Evolutionary conservation across 805 yeast species (phyloP).

Genomic region (Yarrowia sp.): DNA sequence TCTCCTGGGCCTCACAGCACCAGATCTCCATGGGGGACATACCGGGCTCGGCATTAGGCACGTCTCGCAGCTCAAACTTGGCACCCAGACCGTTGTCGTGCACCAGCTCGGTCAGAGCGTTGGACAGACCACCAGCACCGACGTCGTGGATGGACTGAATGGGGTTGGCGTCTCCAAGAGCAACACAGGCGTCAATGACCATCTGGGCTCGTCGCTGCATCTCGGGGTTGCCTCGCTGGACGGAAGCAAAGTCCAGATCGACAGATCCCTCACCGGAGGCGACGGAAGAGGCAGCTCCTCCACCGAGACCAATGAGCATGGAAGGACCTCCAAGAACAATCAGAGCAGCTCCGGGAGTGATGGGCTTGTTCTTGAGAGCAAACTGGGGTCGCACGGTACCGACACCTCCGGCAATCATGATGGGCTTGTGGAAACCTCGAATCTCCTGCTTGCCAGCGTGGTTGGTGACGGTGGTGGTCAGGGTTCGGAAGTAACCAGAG

Average conservation of each 20-base stretch:
- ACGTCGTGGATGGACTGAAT: constrained; percentile 97
- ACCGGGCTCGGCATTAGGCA: constrained; percentile 91
- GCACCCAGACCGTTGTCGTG: constrained; percentile 98
- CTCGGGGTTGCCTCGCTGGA: constrained; percentile 99
- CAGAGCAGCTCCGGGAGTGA: constrained; percentile 89
- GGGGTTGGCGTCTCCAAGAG: constrained; percentile 77
- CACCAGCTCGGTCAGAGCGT: constrained; percentile 96
- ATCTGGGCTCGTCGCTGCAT: constrained; percentile 99
- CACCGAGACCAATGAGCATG: constrained; percentile 98
- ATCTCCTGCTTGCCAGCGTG: constrained; percentile 69
- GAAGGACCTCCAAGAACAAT: constrained; percentile 97
- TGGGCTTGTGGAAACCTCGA: constrained; percentile 98
- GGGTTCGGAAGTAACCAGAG: constrained; percentile 94
- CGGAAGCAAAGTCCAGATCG: constrained; percentile 96
- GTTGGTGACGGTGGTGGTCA: constrained; percentile 78
- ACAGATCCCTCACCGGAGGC: constrained; percentile 98
- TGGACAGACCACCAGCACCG: constrained; percentile 98
- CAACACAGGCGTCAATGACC: constrained; percentile 92
- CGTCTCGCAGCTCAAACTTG: constrained; percentile 84
- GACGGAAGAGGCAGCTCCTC: constrained; percentile 98
- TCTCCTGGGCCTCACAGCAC: constrained; percentile 99
- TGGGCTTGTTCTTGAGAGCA: constrained; percentile 83
- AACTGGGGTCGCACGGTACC: constrained; percentile 95
- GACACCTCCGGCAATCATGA: constrained; percentile 99
- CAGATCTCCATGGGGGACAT: constrained; percentile 99